Base-by-base conservation (phyloP, 2,329 filamentous ascomycete species). In the Trichophyton equinum region DNA sequence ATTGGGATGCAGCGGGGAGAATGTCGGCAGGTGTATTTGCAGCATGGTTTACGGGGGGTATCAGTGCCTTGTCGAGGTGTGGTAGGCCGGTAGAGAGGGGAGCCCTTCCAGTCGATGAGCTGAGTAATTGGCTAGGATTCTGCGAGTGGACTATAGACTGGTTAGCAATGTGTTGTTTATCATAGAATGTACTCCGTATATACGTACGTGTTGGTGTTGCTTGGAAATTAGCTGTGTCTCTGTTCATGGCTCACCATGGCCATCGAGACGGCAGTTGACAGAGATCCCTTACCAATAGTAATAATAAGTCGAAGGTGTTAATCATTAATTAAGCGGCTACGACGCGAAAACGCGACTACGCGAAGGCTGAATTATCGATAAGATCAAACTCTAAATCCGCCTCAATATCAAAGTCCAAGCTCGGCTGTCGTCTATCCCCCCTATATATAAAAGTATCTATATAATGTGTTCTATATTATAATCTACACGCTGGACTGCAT, bases 1-100 rank as follows among this genome's bases (percentile, higher is more conserved):
- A 59, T 11, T 33, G 57, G 3, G 57, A 58, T 9, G 57, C 33
- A 42, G 57, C 7, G 1, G 57, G 40, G 27, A 22, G 9, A 20
- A 27, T 2, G 1, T 36, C 36, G 8, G 22, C 8, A 18, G 53
- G 7, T 9, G 36, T 36, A 20, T 56, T 56, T 13, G 53, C 11
- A 30, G 18, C n/a, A 27, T 36, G 53, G 5, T 51, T 30, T n/a
- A 8, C 8, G 22, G 58, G 59, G 20, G 60, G 40, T 30, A 58
- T 55, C 33, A 66, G 49, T 5, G 64, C 64, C 13, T 51, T 58
- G 58, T 88, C 84, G 7, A 88, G 76, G 4, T 71, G 70, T 22
- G 70, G 67, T 4, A 88, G 68, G 2, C 83, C 79, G 1, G 84
- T 87, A 1, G 82, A 75, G 22, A 88, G 73, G 60, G 77, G 33